Conservation (phyloP, 2,329 filamentous ascomycete genomes). For the Basipetospora chlamydospora region DNA sequence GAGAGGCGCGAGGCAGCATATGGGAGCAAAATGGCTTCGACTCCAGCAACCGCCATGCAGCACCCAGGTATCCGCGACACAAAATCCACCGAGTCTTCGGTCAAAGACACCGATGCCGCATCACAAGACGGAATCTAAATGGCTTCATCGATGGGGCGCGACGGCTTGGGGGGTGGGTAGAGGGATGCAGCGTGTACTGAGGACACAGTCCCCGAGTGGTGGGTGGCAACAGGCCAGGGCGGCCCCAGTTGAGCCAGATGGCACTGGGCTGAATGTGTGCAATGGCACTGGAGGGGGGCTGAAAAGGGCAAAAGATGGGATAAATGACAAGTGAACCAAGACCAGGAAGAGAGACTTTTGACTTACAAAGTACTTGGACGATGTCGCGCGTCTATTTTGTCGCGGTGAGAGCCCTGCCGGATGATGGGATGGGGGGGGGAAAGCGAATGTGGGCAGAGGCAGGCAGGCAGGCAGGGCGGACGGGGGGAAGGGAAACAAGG, state of each 20-base stretch:
- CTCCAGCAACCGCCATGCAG: neutral
- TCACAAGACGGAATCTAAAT: slow-evolving; percentile 4
- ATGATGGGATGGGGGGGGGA: slow-evolving; percentile 2
- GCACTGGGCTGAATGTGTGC: neutral
- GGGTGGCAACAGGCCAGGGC: slow-evolving; percentile 3
- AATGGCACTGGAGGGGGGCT: neutral
- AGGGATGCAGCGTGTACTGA: slow-evolving; percentile 1
- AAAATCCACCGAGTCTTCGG: slow-evolving; percentile 1
- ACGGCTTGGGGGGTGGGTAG: slow-evolving; percentile 2
- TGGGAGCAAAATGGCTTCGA: neutral
- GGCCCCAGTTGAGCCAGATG: neutral
- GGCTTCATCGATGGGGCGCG: slow-evolving; percentile 2
- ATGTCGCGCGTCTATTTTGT: slow-evolving; percentile 6
- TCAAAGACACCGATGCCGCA: slow-evolving; percentile 1
- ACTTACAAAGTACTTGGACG: slow-evolving; percentile 4
- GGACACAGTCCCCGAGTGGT: slow-evolving; percentile 2
- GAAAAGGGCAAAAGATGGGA: neutral
- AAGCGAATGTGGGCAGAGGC: slow-evolving; percentile 1
- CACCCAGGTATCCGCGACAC: neutral
- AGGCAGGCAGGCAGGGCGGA: neutral
- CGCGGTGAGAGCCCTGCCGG: slow-evolving; percentile 3
- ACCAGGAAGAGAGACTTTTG: neutral
- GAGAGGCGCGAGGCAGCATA: neutral
- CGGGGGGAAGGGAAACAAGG: neutral
- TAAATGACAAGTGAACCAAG: neutral